Percentiles rank a stretch among this genome's conserved stretches.
These are phyloP conservation scores for Venturia oleaginea DNA, from an alignment of 2,329 filamentous ascomycete species.

Conservation along the genomic window DNA sequence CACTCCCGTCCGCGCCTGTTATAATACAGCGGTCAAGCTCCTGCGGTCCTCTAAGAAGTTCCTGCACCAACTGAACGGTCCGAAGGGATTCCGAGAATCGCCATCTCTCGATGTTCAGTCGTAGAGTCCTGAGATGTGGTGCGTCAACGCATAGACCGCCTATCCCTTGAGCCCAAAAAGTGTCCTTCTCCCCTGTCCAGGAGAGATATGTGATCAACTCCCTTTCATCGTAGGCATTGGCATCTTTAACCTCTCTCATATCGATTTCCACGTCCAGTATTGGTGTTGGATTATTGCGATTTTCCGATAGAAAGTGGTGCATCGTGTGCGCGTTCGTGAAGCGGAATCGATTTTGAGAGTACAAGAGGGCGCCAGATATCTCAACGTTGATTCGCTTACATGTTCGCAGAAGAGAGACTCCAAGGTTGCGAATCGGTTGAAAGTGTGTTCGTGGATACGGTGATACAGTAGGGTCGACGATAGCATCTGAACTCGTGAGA, in stretches of 20 bases:
- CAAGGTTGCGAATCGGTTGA: slow-evolving; percentile 14
- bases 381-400: slow-evolving; percentile 29
- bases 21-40: slow-evolving; percentile 26
- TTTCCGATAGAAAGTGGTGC: slow-evolving; percentile 24
- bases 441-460: slow-evolving; percentile 8
- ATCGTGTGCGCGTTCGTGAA: slow-evolving; percentile 27
- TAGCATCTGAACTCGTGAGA: slow-evolving; percentile 13
- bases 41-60: slow-evolving; percentile 22
- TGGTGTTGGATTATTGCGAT: slow-evolving; percentile 17
- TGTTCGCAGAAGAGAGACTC: slow-evolving; percentile 25
- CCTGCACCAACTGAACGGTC: slow-evolving; percentile 23
- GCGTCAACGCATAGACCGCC: slow-evolving; percentile 21
- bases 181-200: slow-evolving; percentile 16
- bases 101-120: slow-evolving; percentile 29
- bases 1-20: slow-evolving; percentile 23
- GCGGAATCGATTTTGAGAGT: slow-evolving; percentile 27
- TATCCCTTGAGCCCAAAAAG: slow-evolving; percentile 17
- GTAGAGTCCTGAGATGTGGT: slow-evolving; percentile 24
- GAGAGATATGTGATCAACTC: slow-evolving; percentile 31
- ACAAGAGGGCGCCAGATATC: slow-evolving; percentile 23
- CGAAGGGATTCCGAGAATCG: slow-evolving; percentile 22
- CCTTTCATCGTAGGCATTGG: slow-evolving; percentile 13
- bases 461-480: slow-evolving; percentile 14
- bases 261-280: slow-evolving; percentile 30
- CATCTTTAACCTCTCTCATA: slow-evolving; percentile 21